A percentile compares a stretch with the other conserved stretches of the same genome.
Conservation (phyloP, 306 rosid genomes). For the Pterocarpus santalinus region DNA sequence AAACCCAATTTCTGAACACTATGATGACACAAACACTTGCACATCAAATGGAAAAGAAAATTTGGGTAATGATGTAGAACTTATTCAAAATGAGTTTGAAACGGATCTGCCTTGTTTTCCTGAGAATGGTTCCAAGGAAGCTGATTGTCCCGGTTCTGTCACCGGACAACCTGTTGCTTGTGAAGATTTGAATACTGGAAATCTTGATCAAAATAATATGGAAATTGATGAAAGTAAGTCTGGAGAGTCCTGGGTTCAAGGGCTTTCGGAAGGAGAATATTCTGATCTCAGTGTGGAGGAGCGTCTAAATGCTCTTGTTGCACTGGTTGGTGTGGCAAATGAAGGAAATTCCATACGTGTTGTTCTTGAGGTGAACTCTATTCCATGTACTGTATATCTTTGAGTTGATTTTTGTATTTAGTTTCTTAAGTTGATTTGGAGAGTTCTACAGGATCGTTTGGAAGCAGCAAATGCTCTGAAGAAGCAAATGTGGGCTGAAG, state of each 20-base stretch:
- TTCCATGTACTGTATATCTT: constrained; percentile 21
- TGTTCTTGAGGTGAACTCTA: constrained; percentile 83
- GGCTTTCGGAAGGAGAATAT: constrained; percentile 94
- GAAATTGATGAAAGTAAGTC: constrained; percentile 97
- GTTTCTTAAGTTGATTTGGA: constrained; percentile 49
- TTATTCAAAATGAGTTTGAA: constrained; percentile 64
- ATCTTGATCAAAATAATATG: constrained; percentile 78
- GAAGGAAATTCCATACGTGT: constrained; percentile 96
- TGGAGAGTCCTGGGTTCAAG: constrained; percentile 98
- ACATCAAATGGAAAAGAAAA: constrained; percentile 67
- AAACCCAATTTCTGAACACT: constrained; percentile 62
- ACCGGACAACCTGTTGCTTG: constrained; percentile 52
- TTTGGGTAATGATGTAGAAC: constrained; percentile 54
- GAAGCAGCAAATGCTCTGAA: constrained; percentile 97
- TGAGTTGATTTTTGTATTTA: constrained; percentile 3
- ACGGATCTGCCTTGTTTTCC: constrained; percentile 63
- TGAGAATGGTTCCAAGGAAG: constrained; percentile 66
- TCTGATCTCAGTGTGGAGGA: constrained; percentile 95
- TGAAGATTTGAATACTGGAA: constrained; percentile 52
- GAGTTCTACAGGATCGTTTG: constrained; percentile 82
- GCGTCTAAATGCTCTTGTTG: constrained; percentile 90
- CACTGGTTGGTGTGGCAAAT: constrained; percentile 88
- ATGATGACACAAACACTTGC: constrained; percentile 55
- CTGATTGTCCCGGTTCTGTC: constrained; percentile 54
- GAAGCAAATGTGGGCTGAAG: constrained; percentile 99